Conservation (phyloP, 2,329 filamentous ascomycete genomes). For the Cladosporium sp. region DNA sequence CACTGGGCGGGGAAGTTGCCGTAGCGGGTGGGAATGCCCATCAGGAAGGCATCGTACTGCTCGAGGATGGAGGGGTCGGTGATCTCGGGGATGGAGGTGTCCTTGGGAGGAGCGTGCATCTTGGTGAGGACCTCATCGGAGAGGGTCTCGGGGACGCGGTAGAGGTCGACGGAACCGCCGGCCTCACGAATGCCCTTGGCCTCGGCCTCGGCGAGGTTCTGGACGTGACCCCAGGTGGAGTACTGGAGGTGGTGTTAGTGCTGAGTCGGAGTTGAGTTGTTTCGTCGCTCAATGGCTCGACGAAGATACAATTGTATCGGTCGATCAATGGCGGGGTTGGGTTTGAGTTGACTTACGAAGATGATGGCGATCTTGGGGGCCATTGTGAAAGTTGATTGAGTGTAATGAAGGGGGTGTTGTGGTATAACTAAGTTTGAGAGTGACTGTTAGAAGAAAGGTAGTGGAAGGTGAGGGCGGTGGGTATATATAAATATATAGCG, state of each 20-base stretch:
- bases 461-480: not conserved
- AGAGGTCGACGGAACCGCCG: slow-evolving; percentile 79
- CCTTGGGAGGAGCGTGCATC: slow-evolving; percentile 86
- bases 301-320: not conserved
- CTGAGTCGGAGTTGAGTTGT: not conserved
- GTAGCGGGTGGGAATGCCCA: slow-evolving; percentile 94
- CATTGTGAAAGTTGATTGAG: slow-evolving; percentile 56
- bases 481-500: not conserved
- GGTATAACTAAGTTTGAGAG: not conserved
- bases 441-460: not conserved
- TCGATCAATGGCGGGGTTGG: slow-evolving; percentile 3
- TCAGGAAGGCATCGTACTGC: slow-evolving; percentile 81
- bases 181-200: slow-evolving; percentile 86
- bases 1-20: slow-evolving; percentile 97
- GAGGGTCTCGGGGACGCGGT: slow-evolving; percentile 89
- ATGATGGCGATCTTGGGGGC: slow-evolving; percentile 91
- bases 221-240: slow-evolving; percentile 92
- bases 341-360: slow-evolving; percentile 62
- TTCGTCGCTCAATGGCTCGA: not conserved
- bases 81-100: slow-evolving; percentile 62
- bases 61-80: slow-evolving; percentile 64
- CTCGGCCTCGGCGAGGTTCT: slow-evolving; percentile 82
- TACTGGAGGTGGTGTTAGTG: slow-evolving; percentile 60
- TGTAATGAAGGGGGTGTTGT: not conserved
- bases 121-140: slow-evolving; percentile 77